Evolutionary conservation across 345 rosid species (phyloP), one percentile per base, ranked within the genome.

Genomic region (Pistacia integerrima): DNA sequence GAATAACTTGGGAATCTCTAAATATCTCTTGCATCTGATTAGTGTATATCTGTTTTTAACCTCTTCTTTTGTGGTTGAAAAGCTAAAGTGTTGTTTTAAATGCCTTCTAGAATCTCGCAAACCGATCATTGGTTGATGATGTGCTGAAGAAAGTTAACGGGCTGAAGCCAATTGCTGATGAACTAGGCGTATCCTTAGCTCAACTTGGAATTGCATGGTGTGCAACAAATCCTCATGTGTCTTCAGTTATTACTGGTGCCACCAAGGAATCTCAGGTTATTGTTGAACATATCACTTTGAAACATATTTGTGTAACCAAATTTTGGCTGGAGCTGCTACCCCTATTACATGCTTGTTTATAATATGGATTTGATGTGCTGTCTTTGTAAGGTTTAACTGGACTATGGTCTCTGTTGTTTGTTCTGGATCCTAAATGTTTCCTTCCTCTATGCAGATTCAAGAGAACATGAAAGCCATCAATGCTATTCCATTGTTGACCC

Each of bases 141-240:
- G 95, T 91, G 79, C 85, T 94, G 90, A 92, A 73, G 83, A 96
- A 96, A 87, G 98, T 94, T 16, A 90, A 91, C 64, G 97, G 91
- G 57, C 87, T 96, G 82, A 96, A 96, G 86, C 98, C 98, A 28
- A 90, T 96, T 79, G 98, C 99, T 30, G 99, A 96, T 85, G 99
- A 96, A 80, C 91, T 96, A 41, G 99, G 98, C 65, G 98, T 93
- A 46, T 86, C 98, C 20, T 84, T 92, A 69, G 90, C 99, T 84
- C 99, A 96, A 83, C 97, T 96, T 74, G 91, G 98, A 12, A 92
- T 96, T 79, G 99, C 98, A 4, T 96, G 99, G 99, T 96, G 98
- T 84, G 99, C 99, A 76, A 84, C 92, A 60, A 96, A 96, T 82
- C 98, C 97, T 67, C 93, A 93, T 71, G 98, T 96, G 28, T 93